Evolutionary conservation across 2,329 filamentous ascomycete species (phyloP), one percentile per base, ranked within the genome.

Genomic region (Triangularia verruculosa): DNA sequence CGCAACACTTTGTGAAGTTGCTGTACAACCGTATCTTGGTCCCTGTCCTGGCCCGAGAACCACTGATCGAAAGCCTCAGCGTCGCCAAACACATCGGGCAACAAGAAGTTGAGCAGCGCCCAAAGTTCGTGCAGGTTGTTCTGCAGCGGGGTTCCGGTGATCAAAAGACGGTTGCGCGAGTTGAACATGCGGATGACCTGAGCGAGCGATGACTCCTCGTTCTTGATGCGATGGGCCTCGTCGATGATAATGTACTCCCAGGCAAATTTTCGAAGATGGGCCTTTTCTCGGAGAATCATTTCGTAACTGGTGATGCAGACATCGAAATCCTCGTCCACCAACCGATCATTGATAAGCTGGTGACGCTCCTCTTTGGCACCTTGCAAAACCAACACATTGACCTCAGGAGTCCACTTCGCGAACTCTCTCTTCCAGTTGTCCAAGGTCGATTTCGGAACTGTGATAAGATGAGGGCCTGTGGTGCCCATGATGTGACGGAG

Each of bases 221-320:
- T 99, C 82, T 99, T 99, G 85, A 99, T 99, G 65, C 95, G 92
- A 77, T 99, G 95, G 1, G 95, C 87, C 79, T 99, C 95, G 72
- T 99, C 95, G 68, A 99, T 97, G 70, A 99, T 97, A 77, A 99
- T 99, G 78, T 99, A 99, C 76, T 99, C 94, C 95, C 95, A 99
- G 0, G 95, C 93, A 75, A 99, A 96, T 77, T 98, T 98, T 80
- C 95, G 97, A 69, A 99, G 78, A 70, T 97, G 92, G 1, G 91
- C 83, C 80, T 99, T 98, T 75, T 99, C 95, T 63, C 95, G 88
- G 12, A 99, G 83, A 64, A 99, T 93, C 94, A 99, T 98, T 77
- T 99, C 95, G 79, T 99, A 99, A 76, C 93, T 97, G 13, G 95
- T 99, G 74, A 99, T 91, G 79, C 94, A 97, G 17, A 98, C 94